Evolutionary conservation across 352 stramenopile species (phyloP).

Genomic region (Chrysophaeum taylorii): DNA sequence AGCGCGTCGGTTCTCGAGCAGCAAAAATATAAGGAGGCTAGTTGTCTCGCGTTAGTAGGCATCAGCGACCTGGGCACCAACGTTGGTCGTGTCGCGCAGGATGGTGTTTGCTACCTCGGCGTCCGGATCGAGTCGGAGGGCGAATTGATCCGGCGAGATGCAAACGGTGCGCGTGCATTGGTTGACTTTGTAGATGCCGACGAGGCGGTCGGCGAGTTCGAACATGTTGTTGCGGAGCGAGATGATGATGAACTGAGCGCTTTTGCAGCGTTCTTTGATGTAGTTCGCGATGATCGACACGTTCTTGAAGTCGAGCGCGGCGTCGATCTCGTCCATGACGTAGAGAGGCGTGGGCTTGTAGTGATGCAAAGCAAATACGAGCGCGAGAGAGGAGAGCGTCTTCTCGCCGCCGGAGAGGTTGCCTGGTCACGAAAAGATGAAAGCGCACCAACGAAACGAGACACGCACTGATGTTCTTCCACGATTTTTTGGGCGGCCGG

Average conservation of each 20-base stretch:
- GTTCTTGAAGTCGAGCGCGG: constrained; percentile 95
- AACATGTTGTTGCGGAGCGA: constrained; percentile 99
- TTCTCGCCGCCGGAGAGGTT: constrained; percentile 98
- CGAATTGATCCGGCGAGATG: constrained; percentile 83
- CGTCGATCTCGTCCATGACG: constrained; percentile 90
- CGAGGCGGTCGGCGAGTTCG: constrained; percentile 93
- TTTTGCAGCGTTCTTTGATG: constrained; percentile 98
- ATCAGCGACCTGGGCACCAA: too few species aligned
- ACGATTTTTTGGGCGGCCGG: constrained; percentile 97
- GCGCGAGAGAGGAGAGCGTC: constrained; percentile 92
- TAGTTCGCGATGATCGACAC: constrained; percentile 99
- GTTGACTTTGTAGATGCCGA: constrained; percentile 99
- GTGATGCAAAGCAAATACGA: constrained; percentile 98
- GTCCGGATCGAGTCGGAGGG: neutral
- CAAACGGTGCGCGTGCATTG: constrained; percentile 97
- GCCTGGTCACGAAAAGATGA: too few species aligned
- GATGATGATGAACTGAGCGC: constrained; percentile 99
- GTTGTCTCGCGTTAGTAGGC: too few species aligned
- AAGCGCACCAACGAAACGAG: too few species aligned
- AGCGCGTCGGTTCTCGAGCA: too few species aligned
- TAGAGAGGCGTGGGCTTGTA: constrained; percentile 99
- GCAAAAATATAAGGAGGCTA: too few species aligned
- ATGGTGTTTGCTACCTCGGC: neutral
- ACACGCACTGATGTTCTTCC: constrained; percentile 99
- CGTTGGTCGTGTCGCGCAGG: neutral